Evolutionary conservation across 345 rosid genomes (phyloP).

Genomic region (Linum tenue): DNA sequence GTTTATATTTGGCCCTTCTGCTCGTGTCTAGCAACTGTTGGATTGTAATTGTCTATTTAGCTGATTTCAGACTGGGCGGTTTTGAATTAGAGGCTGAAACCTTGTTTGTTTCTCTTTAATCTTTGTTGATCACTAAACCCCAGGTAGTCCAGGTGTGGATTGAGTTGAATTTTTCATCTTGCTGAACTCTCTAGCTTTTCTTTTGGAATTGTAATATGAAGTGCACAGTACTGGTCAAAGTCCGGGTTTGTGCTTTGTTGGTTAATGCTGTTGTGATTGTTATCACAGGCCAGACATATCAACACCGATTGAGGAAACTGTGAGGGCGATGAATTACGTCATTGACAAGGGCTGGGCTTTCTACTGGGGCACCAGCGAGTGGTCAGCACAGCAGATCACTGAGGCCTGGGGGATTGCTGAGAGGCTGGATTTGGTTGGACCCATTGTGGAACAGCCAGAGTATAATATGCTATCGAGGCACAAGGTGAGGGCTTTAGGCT

Average conservation of each 20-base stretch:
- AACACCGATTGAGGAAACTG: conserved; percentile 94
- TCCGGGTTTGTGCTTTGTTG: background rate
- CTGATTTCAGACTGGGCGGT: no score
- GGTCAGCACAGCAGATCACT: conserved; percentile 96
- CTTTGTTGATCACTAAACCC: background rate
- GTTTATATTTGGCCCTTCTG: no score
- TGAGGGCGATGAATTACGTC: conserved; percentile 88
- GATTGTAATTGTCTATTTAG: no score
- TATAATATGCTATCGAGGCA: conserved; percentile 83
- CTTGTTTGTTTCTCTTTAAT: background rate
- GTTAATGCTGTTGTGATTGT: conserved; percentile 4
- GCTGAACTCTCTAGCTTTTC: background rate
- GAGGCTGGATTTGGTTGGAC: conserved; percentile 80
- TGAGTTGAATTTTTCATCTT: background rate
- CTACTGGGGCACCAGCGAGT: conserved; percentile 99
- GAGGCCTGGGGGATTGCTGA: conserved; percentile 94
- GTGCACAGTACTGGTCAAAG: background rate
- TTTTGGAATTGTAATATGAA: background rate
- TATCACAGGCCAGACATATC: conserved; percentile 67
- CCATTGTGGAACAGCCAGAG: conserved; percentile 96
- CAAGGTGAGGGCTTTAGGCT: conserved; percentile 39
- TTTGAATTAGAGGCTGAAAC: no score
- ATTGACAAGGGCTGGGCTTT: conserved; percentile 98
- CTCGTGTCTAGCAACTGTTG: no score
- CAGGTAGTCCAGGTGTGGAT: no score